Conservation (phyloP, 1,284 basidiomycete genomes). For the Kwoniella shivajii region DNA sequence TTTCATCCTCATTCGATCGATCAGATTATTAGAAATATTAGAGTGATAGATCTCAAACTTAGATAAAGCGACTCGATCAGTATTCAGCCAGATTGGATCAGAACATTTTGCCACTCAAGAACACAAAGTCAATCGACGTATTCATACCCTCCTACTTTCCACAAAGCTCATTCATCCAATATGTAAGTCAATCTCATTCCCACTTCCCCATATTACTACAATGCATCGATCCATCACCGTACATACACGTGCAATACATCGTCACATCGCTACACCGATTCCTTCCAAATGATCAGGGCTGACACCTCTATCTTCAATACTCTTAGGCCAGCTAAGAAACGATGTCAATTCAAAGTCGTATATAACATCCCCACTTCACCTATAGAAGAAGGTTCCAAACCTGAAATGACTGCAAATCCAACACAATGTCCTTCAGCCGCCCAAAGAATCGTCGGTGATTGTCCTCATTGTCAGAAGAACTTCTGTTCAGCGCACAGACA, state of each 20-base stretch:
- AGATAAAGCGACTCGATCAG: background rate
- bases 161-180: background rate
- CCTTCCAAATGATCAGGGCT: background rate
- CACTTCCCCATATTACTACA: background rate
- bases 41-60: background rate
- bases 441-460: constrained; percentile 53
- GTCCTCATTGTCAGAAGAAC: constrained; percentile 53
- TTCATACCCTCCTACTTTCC: background rate
- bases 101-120: constrained; percentile 1
- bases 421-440: constrained; percentile 54
- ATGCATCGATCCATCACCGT: background rate
- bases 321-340: constrained; percentile 54
- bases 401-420: constrained; percentile 48
- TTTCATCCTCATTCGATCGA: background rate
- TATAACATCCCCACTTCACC: constrained; percentile 50
- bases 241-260: background rate
- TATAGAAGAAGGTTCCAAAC: constrained; percentile 22
- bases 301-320: background rate
- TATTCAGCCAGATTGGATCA: background rate
- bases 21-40: background rate
- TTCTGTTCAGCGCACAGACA: constrained; percentile 55
- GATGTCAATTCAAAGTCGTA: constrained; percentile 53
- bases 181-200: constrained; percentile 7
- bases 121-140: background rate
- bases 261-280: background rate